phyloP scores from a whole-genome alignment of 2,329 filamentous ascomycete genomes.

The Madurella mycetomatis region DNA sequence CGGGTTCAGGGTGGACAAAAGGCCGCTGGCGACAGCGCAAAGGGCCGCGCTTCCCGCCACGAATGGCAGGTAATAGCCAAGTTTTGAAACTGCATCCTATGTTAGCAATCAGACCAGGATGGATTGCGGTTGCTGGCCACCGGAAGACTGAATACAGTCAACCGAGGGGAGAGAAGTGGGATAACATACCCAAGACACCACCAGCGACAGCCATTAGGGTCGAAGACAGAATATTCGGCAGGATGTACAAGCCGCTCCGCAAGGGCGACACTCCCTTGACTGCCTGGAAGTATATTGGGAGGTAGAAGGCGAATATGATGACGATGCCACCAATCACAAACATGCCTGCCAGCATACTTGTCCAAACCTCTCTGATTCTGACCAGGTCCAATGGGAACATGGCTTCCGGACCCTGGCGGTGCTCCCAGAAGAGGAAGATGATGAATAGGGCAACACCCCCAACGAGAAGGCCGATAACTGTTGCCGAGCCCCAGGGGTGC shows the following conservation, averaged over 20 bases:
- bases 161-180: too few relatives aligned
- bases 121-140: not conserved
- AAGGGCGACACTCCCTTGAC: conserved; percentile 18
- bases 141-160: too few relatives aligned
- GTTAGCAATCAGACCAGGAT: not conserved
- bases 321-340: conserved; percentile 13
- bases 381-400: conserved; percentile 29
- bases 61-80: conserved; percentile 16
- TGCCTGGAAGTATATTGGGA: conserved; percentile 26
- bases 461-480: conserved; percentile 37
- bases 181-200: too few relatives aligned
- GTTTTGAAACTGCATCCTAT: not conserved
- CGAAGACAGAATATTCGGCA: not conserved
- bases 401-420: conserved; percentile 37
- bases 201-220: too few relatives aligned
- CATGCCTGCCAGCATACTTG: not conserved
- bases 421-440: conserved; percentile 33
- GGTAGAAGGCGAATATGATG: conserved; percentile 14
- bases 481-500: conserved; percentile 34
- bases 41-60: not conserved
- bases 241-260: conserved; percentile 23
- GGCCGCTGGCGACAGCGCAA: conserved; percentile 1
- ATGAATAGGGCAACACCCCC: conserved; percentile 29
- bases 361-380: not conserved
- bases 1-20: not conserved